These are phyloP conservation scores for Aureobasidium sp. DNA, from an alignment of 2,329 filamentous ascomycete genomes.

Conservation along the genomic window DNA sequence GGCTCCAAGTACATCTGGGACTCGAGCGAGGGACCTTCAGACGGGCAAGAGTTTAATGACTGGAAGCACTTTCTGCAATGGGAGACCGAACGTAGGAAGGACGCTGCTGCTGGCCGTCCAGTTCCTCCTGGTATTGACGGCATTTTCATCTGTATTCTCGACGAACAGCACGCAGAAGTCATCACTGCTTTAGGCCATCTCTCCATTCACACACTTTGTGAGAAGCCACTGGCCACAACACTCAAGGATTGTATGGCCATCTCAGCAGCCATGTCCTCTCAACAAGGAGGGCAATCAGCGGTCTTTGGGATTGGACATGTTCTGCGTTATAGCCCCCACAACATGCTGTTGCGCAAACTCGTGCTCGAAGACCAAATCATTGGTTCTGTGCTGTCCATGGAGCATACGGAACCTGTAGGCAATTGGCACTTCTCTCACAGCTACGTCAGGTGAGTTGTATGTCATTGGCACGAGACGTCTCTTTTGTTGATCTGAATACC, in stretches of 20 bases:
- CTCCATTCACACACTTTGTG: constrained; percentile 79
- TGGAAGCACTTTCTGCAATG: constrained; percentile 72
- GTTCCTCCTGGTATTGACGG: constrained; percentile 40
- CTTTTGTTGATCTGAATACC: background rate
- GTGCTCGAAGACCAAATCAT: constrained; percentile 67
- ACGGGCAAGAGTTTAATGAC: constrained; percentile 60
- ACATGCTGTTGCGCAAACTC: constrained; percentile 71
- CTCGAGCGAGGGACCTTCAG: constrained; percentile 30
- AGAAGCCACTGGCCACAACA: constrained; percentile 83
- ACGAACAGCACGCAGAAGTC: constrained; percentile 80
- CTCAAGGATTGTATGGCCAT: constrained; percentile 71
- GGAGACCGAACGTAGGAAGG: constrained; percentile 54
- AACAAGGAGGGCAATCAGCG: constrained; percentile 22
- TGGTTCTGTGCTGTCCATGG: constrained; percentile 75
- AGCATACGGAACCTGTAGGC: constrained; percentile 89
- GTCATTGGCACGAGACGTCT: background rate
- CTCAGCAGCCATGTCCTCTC: constrained; percentile 45
- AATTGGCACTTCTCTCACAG: constrained; percentile 94
- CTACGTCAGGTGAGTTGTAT: constrained; percentile 57
- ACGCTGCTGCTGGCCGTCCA: constrained; percentile 37
- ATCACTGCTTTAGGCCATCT: constrained; percentile 61
- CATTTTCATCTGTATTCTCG: constrained; percentile 66
- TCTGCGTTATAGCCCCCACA: constrained; percentile 85
- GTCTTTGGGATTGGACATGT: constrained; percentile 94
- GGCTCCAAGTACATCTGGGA: constrained; percentile 68